phyloP scores from a whole-genome alignment of 176 grass and related monocot genomes.

The Triticum urartu region DNA sequence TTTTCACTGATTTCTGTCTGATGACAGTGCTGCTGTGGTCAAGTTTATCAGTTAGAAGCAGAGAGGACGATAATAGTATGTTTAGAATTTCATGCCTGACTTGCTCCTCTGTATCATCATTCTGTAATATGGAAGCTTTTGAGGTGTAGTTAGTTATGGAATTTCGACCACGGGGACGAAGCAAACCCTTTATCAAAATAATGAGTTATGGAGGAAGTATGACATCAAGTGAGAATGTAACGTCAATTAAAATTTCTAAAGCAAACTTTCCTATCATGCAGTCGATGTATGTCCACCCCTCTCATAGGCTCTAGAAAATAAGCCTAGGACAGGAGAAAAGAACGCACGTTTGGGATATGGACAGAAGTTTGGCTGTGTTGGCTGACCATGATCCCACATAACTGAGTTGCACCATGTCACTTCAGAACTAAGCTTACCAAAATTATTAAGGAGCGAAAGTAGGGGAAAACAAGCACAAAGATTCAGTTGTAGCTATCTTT shows the following conservation, averaged over 20 bases:
- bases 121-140: background rate
- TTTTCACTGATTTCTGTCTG: background rate
- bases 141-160: background rate
- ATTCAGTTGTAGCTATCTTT: background rate
- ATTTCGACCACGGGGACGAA: background rate
- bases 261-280: background rate
- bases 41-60: background rate
- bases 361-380: constrained; percentile 3
- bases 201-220: background rate
- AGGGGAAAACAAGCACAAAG: background rate
- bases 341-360: background rate
- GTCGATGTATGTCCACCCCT: constrained; percentile 1
- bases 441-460: background rate
- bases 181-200: background rate
- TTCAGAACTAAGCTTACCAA: background rate
- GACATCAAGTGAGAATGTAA: background rate
- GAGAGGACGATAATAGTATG: background rate
- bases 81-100: background rate
- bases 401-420: constrained; percentile 5
- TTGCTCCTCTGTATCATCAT: background rate
- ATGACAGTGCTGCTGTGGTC: background rate
- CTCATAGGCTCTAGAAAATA: background rate
- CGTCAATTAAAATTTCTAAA: background rate
- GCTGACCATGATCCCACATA: constrained; percentile 12
- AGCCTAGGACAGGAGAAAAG: constrained; percentile 16